Base-by-base conservation (phyloP, 1,139 yeast genomes). In the Candida smagusa region DNA sequence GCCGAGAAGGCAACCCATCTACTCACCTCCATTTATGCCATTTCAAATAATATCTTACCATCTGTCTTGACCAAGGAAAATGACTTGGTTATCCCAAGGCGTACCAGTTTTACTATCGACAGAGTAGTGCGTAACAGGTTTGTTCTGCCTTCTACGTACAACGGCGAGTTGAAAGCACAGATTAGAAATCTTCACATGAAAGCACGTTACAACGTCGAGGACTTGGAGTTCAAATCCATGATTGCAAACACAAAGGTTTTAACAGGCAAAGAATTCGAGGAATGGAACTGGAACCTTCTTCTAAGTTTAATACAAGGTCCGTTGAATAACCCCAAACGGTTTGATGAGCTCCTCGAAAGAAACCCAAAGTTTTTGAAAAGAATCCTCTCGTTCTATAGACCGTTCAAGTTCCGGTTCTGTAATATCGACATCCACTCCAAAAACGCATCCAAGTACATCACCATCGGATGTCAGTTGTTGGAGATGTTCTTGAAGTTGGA, bases 241-340 rank as follows among this genome's bases (percentile, higher is more conserved):
- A 68, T 92, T 6, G 63, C 67, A 30, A 82, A 82, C 35, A 80
- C 96, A 0, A 80, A 74, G 46, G 89, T 92, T 2, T 59, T 88
- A 32, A 74, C 84, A 6, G 81, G 95, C 0, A 92, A 90, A 53
- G 88, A 83, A 38, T 89, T 74, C 53, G 70, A 80, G 3, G 81
- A 80, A 36, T 94, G 99, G 99, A 83, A 89, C 53, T 90, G 97
- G 96, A 75, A 74, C 24, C 65, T 81, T 1, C 64, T 90, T 2
- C 64, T 75, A 7, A 83, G 78, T 39, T 61, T 92, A 16, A 74
- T 89, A 43, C 84, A 77, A 47, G 96, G 97, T 0, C 96, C 97
- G 0, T 62, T 92, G 19, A 59, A 78, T 40, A 84, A 80, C 49
- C 84, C 88, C 0, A 76, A 71, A 46, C 65, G 89, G 33, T 70